These are phyloP conservation scores for Colletotrichum magnum DNA, from an alignment of 2,329 filamentous ascomycete genomes.

Conservation along the genomic window DNA sequence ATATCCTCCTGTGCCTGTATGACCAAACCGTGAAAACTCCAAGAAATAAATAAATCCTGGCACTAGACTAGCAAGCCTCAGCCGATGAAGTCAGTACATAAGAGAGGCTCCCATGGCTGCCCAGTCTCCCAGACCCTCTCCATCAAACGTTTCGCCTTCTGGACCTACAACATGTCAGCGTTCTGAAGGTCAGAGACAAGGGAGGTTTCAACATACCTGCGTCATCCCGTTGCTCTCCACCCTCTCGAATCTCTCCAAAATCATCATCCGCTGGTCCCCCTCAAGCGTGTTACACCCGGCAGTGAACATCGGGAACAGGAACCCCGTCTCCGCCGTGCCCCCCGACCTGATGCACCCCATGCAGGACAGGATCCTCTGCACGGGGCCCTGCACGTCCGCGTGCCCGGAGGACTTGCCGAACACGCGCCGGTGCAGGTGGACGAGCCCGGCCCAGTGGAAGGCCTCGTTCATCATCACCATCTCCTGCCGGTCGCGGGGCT, in stretches of 20 bases:
- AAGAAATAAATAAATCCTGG: not conserved
- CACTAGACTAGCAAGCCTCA: constrained; percentile 50
- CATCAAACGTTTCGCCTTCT: constrained; percentile 75
- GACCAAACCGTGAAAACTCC: not conserved
- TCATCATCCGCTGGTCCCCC: constrained; percentile 67
- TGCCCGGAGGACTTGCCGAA: constrained; percentile 72
- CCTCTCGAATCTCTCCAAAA: constrained; percentile 75
- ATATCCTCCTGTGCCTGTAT: no score
- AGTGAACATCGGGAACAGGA: constrained; percentile 86
- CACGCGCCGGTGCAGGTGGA: constrained; percentile 82
- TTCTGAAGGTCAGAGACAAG: not conserved
- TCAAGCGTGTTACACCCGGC: constrained; percentile 81
- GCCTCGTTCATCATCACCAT: constrained; percentile 82
- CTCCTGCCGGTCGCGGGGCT: constrained; percentile 71
- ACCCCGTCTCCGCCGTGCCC: constrained; percentile 80
- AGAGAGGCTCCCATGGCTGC: constrained; percentile 77
- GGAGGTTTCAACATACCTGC: constrained; percentile 66
- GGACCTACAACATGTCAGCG: constrained; percentile 57
- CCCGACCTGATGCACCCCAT: constrained; percentile 74
- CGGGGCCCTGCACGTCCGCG: constrained; percentile 72
- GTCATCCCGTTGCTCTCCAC: constrained; percentile 83
- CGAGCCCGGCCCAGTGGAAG: constrained; percentile 83
- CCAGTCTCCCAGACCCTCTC: constrained; percentile 78
- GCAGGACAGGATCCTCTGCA: constrained; percentile 74
- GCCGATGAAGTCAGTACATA: constrained; percentile 78